These are phyloP conservation scores for Mycosphaerelloides madeirae DNA, from an alignment of 2,329 filamentous ascomycete species.

Conservation along the genomic window DNA sequence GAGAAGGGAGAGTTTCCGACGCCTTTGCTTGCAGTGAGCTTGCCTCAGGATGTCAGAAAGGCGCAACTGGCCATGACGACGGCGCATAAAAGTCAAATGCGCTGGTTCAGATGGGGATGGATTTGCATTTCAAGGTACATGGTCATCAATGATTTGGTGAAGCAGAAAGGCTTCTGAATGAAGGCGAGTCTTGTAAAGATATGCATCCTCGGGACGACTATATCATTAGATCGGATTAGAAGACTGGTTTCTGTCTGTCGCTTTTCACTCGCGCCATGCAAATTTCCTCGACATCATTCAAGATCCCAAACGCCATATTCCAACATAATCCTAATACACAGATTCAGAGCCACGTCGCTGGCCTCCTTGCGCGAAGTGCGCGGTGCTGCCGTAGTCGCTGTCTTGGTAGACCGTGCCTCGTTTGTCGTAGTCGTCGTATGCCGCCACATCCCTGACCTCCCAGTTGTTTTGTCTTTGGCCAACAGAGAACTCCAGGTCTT, in stretches of 20 bases:
- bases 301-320: constrained; percentile 2
- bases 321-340: constrained; percentile 13
- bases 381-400: constrained; percentile 55
- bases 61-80: constrained; percentile 84
- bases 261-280: constrained; percentile 13
- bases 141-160: constrained; percentile 81
- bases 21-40: constrained; percentile 66
- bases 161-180: constrained; percentile 42
- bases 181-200: background rate
- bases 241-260: too few species aligned
- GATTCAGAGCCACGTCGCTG: constrained; percentile 18
- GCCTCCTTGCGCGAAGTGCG: constrained; percentile 35
- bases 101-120: constrained; percentile 97
- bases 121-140: constrained; percentile 89
- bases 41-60: constrained; percentile 56
- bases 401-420: constrained; percentile 68
- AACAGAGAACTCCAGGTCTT: constrained; percentile 97
- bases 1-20: constrained; percentile 52
- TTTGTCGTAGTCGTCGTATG: constrained; percentile 71
- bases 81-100: constrained; percentile 93
- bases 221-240: too few species aligned
- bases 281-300: constrained; percentile 3
- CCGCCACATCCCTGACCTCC: constrained; percentile 89
- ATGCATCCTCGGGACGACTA: too few species aligned
- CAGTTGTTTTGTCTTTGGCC: constrained; percentile 94